phyloP scores from a whole-genome alignment of 2,329 filamentous ascomycete genomes.

The Emergomyces africanus region DNA sequence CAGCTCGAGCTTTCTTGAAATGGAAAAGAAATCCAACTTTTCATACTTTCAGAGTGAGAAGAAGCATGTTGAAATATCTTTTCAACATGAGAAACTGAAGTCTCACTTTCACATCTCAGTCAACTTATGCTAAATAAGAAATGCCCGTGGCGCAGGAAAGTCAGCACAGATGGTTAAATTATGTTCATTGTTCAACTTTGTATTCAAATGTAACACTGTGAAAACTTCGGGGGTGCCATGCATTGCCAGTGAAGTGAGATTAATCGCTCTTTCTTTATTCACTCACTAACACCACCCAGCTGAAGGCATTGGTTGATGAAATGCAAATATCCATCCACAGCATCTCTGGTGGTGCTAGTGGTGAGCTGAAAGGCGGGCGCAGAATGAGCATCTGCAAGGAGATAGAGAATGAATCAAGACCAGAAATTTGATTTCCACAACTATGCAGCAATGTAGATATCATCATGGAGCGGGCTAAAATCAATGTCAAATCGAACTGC shows the following conservation, averaged over 20 bases:
- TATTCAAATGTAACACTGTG: neutral
- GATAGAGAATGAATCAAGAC: neutral
- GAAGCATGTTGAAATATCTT: neutral
- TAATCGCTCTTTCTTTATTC: neutral
- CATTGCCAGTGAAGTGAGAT: neutral
- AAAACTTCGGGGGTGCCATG: neutral
- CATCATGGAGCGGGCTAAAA: neutral
- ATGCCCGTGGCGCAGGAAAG: neutral
- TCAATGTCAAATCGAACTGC: neutral
- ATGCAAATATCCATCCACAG: neutral
- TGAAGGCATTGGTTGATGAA: neutral
- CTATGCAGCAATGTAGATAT: neutral
- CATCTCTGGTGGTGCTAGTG: neutral
- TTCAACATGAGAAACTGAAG: neutral
- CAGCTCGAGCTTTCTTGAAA: neutral
- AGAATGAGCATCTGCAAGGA: neutral
- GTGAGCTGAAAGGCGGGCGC: neutral
- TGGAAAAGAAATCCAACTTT: neutral
- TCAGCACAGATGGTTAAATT: neutral
- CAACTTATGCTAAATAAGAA: neutral
- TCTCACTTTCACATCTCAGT: no score
- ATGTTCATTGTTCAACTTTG: no score
- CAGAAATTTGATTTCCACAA: neutral
- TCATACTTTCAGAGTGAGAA: neutral
- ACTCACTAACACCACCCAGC: neutral